phyloP scores from a whole-genome alignment of 257 asterid species.

The Rauvolfia tetraphylla region DNA sequence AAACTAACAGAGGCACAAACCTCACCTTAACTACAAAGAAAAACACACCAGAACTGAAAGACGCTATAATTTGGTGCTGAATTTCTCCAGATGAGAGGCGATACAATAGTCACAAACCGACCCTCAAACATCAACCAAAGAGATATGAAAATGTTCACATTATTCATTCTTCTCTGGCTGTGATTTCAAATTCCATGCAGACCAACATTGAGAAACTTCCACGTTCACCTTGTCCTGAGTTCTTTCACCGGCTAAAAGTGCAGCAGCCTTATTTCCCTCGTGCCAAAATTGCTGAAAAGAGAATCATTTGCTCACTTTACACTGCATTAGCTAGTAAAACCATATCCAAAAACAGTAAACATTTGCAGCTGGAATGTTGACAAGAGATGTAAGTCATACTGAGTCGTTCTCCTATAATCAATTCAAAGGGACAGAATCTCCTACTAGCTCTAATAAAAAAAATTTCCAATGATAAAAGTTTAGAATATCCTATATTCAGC shows the following conservation, averaged over 20 bases:
- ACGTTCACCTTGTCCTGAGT: background rate
- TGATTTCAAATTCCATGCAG: background rate
- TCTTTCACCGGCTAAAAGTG: background rate
- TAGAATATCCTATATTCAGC: background rate
- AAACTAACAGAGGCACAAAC: background rate
- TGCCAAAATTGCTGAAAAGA: background rate
- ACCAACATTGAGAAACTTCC: background rate
- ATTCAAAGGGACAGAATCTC: background rate
- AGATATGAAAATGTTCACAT: background rate
- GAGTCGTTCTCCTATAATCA: background rate
- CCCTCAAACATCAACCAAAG: background rate
- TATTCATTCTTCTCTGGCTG: background rate
- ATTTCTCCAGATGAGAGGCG: background rate
- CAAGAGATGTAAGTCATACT: background rate
- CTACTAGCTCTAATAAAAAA: background rate
- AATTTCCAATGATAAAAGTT: background rate
- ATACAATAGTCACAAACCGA: background rate
- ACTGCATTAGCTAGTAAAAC: background rate
- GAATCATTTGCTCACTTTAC: background rate
- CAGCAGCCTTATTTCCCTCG: background rate
- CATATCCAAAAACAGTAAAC: background rate
- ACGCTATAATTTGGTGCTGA: background rate
- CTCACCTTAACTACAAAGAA: background rate
- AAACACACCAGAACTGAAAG: background rate
- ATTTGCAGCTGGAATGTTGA: background rate